Evolutionary conservation across 2,329 filamentous ascomycete species (phyloP).

Genomic region (Claviceps sp.): DNA sequence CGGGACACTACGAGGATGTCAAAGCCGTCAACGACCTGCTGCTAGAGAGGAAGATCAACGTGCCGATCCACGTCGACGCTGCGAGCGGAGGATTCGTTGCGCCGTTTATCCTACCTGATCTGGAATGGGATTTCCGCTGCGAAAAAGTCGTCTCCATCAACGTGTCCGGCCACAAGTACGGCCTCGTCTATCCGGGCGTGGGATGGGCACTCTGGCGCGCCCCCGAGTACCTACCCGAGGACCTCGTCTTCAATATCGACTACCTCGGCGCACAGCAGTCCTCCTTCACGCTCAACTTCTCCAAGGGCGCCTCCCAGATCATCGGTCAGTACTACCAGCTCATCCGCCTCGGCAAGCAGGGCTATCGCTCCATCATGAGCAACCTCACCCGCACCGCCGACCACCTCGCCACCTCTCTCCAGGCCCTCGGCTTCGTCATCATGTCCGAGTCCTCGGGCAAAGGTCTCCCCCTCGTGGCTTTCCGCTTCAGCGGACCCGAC

Average conservation of each 20-base stretch:
- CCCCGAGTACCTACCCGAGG: constrained; percentile 70
- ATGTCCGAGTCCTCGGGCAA: constrained; percentile 68
- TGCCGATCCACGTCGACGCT: constrained; percentile 86
- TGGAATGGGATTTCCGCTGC: constrained; percentile 87
- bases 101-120: constrained; percentile 72
- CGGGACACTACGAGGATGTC: constrained; percentile 88
- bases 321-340: constrained; percentile 97
- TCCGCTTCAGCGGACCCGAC: constrained; percentile 53
- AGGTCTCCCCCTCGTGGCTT: constrained; percentile 82
- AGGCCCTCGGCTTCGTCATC: constrained; percentile 69
- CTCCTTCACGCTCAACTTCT: constrained; percentile 95
- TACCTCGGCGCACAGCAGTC: constrained; percentile 92
- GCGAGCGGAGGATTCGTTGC: constrained; percentile 87
- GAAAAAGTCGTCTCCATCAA: constrained; percentile 89
- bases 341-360: constrained; percentile 84
- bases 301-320: constrained; percentile 85
- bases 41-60: constrained; percentile 58
- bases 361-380: constrained; percentile 85
- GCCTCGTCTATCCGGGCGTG: constrained; percentile 72
- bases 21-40: constrained; percentile 85
- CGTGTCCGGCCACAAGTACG: constrained; percentile 74
- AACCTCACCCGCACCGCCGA: constrained; percentile 86
- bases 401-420: constrained; percentile 64
- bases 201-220: constrained; percentile 89
- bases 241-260: constrained; percentile 98